Conservation (phyloP, 345 rosid species). For the Corymbia maculata region DNA sequence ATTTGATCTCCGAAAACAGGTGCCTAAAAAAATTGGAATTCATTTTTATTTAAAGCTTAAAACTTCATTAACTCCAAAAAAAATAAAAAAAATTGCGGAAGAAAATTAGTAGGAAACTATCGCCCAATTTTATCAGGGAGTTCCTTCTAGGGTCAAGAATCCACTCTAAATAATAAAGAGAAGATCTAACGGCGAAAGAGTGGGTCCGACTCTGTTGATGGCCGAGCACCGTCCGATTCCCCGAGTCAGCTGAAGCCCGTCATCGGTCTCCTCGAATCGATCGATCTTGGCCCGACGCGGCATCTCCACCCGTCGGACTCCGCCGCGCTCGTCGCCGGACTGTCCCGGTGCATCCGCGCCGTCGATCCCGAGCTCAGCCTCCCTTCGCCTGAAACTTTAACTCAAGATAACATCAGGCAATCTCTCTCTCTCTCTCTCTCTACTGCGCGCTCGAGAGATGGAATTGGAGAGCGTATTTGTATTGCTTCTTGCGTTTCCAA, state of each 20-base stretch:
- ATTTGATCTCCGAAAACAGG: neutral
- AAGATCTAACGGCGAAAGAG: neutral
- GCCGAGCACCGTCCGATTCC: neutral
- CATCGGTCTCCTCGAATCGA: neutral
- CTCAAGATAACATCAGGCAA: neutral
- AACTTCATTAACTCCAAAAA: neutral
- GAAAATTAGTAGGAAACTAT: neutral
- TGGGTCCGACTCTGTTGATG: neutral
- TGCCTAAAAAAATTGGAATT: neutral
- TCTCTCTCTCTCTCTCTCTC: neutral
- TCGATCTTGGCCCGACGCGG: neutral
- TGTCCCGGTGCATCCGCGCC: neutral
- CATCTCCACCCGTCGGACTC: neutral
- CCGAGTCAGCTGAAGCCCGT: constrained; percentile 3
- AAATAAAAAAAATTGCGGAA: neutral
- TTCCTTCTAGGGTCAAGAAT: neutral
- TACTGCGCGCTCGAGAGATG: neutral
- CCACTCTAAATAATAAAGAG: neutral
- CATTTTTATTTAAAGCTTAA: neutral
- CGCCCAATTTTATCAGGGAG: neutral
- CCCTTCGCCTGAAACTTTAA: neutral
- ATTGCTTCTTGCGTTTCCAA: neutral
- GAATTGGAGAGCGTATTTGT: neutral
- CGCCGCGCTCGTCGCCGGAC: neutral
- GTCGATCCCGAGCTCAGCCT: neutral